A percentile compares a stretch with the other conserved stretches of the same genome.
Conservation (phyloP, 2,329 filamentous ascomycete genomes). For the Daldinia sp. region DNA sequence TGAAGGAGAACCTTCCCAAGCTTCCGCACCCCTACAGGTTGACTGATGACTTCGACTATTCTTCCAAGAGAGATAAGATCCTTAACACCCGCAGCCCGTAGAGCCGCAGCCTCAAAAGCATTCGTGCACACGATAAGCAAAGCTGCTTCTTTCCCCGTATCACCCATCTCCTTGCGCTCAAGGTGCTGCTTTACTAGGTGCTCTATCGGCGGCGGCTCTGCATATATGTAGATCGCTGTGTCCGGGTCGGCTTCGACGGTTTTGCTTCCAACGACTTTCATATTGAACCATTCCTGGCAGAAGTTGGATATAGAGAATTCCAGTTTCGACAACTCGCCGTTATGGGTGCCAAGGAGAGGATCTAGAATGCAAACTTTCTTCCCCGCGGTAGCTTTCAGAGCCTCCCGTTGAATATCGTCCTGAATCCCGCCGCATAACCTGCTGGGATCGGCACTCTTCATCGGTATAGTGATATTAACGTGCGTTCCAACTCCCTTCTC, state of each 20-base stretch:
- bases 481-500: slow-evolving; percentile 62
- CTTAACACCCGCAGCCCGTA: slow-evolving; percentile 35
- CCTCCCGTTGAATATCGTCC: slow-evolving; percentile 14
- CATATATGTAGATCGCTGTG: slow-evolving; percentile 35
- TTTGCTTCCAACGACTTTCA: slow-evolving; percentile 25
- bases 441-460: slow-evolving; percentile 19
- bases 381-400: slow-evolving; percentile 44
- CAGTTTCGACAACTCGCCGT: slow-evolving; percentile 16
- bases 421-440: neutral
- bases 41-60: slow-evolving; percentile 38
- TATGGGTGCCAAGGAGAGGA: neutral
- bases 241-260: slow-evolving; percentile 21
- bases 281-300: slow-evolving; percentile 35
- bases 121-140: slow-evolving; percentile 39
- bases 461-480: slow-evolving; percentile 57
- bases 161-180: slow-evolving; percentile 18
- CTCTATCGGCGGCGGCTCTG: slow-evolving; percentile 39
- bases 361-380: slow-evolving; percentile 32
- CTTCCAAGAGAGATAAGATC: slow-evolving; percentile 33
- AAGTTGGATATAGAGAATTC: slow-evolving; percentile 31
- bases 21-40: slow-evolving; percentile 37
- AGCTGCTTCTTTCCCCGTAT: slow-evolving; percentile 25
- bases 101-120: slow-evolving; percentile 37
- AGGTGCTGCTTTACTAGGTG: slow-evolving; percentile 26
- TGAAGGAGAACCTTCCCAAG: slow-evolving; percentile 36